phyloP scores from a whole-genome alignment of 371 early-diverging fungal genomes.

The Mortierella polycephala region DNA sequence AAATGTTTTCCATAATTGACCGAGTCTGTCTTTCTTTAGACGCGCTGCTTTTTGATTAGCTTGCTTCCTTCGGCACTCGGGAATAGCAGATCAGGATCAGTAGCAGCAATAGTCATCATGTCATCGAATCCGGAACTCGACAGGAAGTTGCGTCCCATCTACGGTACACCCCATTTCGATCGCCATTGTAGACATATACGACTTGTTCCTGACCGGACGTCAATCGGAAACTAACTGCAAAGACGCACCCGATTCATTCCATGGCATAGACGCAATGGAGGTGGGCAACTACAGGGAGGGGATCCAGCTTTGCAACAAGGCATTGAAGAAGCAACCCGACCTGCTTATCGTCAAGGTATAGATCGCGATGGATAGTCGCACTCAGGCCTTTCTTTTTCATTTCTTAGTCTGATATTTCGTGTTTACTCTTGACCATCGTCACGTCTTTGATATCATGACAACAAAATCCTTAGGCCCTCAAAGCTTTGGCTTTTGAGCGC shows the following conservation, averaged over 20 bases:
- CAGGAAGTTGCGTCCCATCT: slow-evolving; percentile 49
- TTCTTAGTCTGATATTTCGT: not conserved
- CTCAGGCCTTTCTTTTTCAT: not conserved
- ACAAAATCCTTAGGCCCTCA: slow-evolving; percentile 74
- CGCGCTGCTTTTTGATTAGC: no score
- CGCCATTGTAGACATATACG: no score
- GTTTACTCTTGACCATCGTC: not conserved
- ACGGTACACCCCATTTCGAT: slow-evolving; percentile 23
- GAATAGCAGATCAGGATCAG: not conserved
- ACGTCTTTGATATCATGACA: not conserved
- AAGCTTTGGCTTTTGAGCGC: slow-evolving; percentile 80
- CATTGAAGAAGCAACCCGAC: slow-evolving; percentile 77
- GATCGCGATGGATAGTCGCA: not conserved
- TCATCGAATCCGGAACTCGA: slow-evolving; percentile 42
- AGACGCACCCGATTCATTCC: not conserved
- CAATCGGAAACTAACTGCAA: not conserved
- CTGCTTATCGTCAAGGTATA: slow-evolving; percentile 72
- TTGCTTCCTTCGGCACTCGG: no score
- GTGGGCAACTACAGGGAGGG: slow-evolving; percentile 76
- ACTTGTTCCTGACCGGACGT: no score
- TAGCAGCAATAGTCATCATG: slow-evolving; percentile 12
- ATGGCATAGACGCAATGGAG: slow-evolving; percentile 76
- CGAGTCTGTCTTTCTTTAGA: not conserved
- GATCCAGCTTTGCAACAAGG: slow-evolving; percentile 72
- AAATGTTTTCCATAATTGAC: not conserved